These are phyloP conservation scores for Cercospora beticola DNA, from an alignment of 2,329 filamentous ascomycete species.

Conservation along the genomic window DNA sequence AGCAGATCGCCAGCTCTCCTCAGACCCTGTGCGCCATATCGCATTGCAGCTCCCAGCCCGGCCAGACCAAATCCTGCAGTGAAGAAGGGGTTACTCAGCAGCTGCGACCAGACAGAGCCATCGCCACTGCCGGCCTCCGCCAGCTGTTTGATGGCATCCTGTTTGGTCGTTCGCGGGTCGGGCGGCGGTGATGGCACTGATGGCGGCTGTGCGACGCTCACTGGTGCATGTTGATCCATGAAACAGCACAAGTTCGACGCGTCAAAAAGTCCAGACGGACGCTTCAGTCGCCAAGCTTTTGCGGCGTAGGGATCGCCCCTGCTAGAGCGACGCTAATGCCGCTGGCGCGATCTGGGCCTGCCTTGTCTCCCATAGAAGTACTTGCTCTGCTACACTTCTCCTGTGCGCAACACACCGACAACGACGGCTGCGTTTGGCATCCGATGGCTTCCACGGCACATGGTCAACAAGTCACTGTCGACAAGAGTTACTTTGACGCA, in stretches of 20 bases:
- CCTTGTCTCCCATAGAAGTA: background rate
- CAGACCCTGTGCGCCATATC: slow-evolving; percentile 75
- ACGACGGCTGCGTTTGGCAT: background rate
- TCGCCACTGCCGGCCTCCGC: slow-evolving; percentile 37
- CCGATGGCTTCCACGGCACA: slow-evolving; percentile 9
- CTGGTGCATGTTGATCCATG: slow-evolving; percentile 39
- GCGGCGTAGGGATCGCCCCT: background rate
- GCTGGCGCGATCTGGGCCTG: background rate
- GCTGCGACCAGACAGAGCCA: slow-evolving; percentile 45
- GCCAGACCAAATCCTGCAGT: slow-evolving; percentile 79
- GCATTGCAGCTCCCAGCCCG: slow-evolving; percentile 76
- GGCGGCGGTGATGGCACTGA: slow-evolving; percentile 14
- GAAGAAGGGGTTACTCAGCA: slow-evolving; percentile 55
- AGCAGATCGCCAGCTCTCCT: slow-evolving; percentile 71
- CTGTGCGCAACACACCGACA: background rate
- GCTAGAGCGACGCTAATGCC: background rate
- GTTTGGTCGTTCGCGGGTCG: slow-evolving; percentile 14
- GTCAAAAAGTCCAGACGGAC: slow-evolving; percentile 1
- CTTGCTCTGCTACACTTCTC: background rate
- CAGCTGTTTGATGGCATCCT: slow-evolving; percentile 42
- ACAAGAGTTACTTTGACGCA: slow-evolving; percentile 61
- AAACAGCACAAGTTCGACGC: background rate
- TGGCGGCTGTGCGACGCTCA: background rate
- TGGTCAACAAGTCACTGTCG: slow-evolving; percentile 54
- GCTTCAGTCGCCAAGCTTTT: background rate